Evolutionary conservation across 2,329 filamentous ascomycete genomes (phyloP), one percentile per base, ranked within the genome.

Genomic region (Pseudogymnoascus sp.): DNA sequence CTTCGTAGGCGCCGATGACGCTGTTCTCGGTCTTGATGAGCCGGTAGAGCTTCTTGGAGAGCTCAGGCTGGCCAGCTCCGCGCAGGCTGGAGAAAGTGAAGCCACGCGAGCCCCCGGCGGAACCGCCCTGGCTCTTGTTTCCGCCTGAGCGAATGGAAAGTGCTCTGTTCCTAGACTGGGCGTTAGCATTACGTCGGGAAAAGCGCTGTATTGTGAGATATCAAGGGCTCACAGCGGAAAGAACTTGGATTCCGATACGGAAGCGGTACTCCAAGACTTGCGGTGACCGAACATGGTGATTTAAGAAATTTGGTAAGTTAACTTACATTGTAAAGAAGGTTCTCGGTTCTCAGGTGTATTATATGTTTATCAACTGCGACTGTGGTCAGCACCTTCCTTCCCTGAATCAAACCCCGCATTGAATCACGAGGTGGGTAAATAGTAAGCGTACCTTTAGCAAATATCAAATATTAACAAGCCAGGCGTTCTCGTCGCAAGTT

Each of bases 21-120:
- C 88, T 86, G 79, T 97, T 97, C 75, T 95, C 89, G 58, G 89
- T 90, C 78, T 99, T 99, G 80, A 97, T 96, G 64, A 99, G 82
- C 68, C 88, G 88, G 81, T 87, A 95, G 59, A 99, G 85, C 72
- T 88, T 90, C 75, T 90, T 91, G 69, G 90, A 91, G 28, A 97
- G 83, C 74, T 97, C 91, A 4, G 92, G 90, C 72, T 96, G 91
- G 68, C 88, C 83, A 57, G 87, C 84, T 61, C 91, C 91, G 59
- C 93, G 90, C 61, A 99, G 85, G 18, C 91, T 94, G 66, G 84
- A 86, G 78, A 97, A 88, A 62, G 86, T 89, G 78, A 97, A 96
- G 70, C 85, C 87, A 72, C 89, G 85, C 64, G 72, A 71, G 61
- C 77, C 70, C 53, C 72, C 70, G 22, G 73, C 69, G 57, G 74